Conservation (phyloP, 2,329 filamentous ascomycete species). For the Neofusicoccum ribis region DNA sequence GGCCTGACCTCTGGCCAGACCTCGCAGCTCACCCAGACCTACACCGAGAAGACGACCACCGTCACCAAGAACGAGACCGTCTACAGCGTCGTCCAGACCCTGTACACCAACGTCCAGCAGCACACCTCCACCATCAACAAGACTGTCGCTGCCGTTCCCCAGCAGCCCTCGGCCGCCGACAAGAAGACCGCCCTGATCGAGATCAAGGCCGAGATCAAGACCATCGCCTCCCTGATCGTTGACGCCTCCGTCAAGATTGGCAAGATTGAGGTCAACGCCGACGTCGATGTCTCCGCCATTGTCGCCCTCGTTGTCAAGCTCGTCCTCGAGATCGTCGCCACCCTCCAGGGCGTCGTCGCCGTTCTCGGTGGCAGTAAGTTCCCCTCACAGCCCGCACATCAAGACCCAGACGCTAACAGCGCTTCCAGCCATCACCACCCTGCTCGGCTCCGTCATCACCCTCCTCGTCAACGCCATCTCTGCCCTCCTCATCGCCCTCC, state of each 20-base stretch:
- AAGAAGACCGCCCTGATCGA: constrained; percentile 9
- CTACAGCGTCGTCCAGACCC: constrained; percentile 12
- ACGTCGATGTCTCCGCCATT: constrained; percentile 16
- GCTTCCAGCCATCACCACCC: constrained; percentile 10
- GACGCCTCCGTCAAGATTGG: constrained; percentile 17
- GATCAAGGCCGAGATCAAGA: constrained; percentile 18
- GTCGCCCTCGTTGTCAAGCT: constrained; percentile 44
- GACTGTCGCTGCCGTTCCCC: constrained; percentile 10
- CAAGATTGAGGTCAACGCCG: constrained; percentile 16
- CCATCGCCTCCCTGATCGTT: constrained; percentile 16
- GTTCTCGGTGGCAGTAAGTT: constrained; percentile 20
- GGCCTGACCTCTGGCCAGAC: neutral
- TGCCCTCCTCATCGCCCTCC: constrained; percentile 17
- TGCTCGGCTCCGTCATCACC: constrained; percentile 20
- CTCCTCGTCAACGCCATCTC: constrained; percentile 21
- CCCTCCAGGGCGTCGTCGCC: constrained; percentile 51
- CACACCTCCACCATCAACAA: constrained; percentile 21
- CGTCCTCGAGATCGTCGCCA: constrained; percentile 43
- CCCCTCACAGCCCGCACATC: neutral
- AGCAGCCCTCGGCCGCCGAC: neutral
- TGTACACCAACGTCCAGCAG: constrained; percentile 18
- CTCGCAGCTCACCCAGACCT: constrained; percentile 5
- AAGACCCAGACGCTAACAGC: neutral
- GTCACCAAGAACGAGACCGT: constrained; percentile 16
- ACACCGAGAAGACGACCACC: constrained; percentile 15